phyloP scores from a whole-genome alignment of 257 asterid genomes.

The Lithospermum erythrorhizon region DNA sequence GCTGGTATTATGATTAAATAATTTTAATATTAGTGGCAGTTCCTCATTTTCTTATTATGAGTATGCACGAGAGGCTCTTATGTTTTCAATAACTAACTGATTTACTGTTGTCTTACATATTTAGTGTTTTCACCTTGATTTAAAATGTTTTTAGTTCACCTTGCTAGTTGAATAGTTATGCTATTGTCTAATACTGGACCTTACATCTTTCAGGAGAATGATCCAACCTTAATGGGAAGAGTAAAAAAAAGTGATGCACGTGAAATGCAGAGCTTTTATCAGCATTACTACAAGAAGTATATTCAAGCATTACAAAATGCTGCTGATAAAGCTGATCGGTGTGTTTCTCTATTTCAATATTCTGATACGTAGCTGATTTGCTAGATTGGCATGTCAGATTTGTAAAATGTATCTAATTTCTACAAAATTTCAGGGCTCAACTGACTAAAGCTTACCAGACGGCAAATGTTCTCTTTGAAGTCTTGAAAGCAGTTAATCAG shows the following conservation, averaged over 20 bases:
- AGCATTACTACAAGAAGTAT: slow-evolving; percentile 74
- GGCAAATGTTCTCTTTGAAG: slow-evolving; percentile 81
- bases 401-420: slow-evolving; percentile 5
- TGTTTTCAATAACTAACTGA: too few relatives aligned
- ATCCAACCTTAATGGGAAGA: slow-evolving; percentile 77
- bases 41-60: too few relatives aligned
- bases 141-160: neutral
- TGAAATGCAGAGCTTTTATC: slow-evolving; percentile 90
- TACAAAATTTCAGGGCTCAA: slow-evolving; percentile 49
- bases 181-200: neutral
- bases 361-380: neutral
- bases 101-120: too few relatives aligned
- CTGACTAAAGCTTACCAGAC: slow-evolving; percentile 82
- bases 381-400: neutral
- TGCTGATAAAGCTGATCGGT: slow-evolving; percentile 84
- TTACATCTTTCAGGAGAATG: slow-evolving; percentile 51
- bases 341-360: slow-evolving; percentile 15
- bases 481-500: slow-evolving; percentile 76
- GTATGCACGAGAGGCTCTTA: too few relatives aligned
- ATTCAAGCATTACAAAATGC: slow-evolving; percentile 86
- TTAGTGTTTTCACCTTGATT: neutral
- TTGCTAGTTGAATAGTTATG: neutral
- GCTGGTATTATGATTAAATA: too few relatives aligned
- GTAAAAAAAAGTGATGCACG: slow-evolving; percentile 87
- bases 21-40: too few relatives aligned